These are phyloP conservation scores for Podosphaera fusca DNA, from an alignment of 2,329 filamentous ascomycete species.

Conservation along the genomic window DNA sequence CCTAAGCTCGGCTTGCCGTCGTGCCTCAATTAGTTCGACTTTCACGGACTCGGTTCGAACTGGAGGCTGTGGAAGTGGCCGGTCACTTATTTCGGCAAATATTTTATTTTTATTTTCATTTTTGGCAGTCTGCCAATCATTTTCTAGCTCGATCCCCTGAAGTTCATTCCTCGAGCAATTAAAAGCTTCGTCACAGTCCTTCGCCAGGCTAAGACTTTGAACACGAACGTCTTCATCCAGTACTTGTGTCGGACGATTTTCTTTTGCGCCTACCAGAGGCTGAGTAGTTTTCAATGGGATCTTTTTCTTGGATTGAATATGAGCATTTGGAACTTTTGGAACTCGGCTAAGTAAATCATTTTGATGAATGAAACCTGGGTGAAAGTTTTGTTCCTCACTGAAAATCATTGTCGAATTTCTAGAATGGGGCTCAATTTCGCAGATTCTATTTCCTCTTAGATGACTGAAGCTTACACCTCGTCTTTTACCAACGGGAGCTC, in stretches of 20 bases:
- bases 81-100: conserved; percentile 2
- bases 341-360: conserved; percentile 5
- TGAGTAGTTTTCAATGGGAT: conserved; percentile 3
- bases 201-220: conserved; percentile 64
- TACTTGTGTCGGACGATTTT: conserved; percentile 7
- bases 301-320: conserved; percentile 14
- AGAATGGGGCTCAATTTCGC: conserved; percentile 2
- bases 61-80: conserved; percentile 15
- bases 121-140: background rate
- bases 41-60: conserved; percentile 13
- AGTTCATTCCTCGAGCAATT: conserved; percentile 25
- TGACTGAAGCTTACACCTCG: conserved; percentile 41
- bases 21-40: conserved; percentile 12
- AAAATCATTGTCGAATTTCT: background rate
- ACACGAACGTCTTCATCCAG: conserved; percentile 62
- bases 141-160: background rate
- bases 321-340: conserved; percentile 5
- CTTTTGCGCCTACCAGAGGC: conserved; percentile 4
- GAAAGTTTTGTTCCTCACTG: conserved; percentile 5
- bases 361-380: conserved; percentile 9
- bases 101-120: background rate
- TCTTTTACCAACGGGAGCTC: conserved; percentile 28
- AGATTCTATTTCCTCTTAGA: conserved; percentile 16
- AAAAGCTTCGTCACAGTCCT: conserved; percentile 83
- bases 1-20: conserved; percentile 12